Evolutionary conservation across 495 filamentous ascomycete genomes (phyloP).

Genomic region (Monascus purpureus): DNA sequence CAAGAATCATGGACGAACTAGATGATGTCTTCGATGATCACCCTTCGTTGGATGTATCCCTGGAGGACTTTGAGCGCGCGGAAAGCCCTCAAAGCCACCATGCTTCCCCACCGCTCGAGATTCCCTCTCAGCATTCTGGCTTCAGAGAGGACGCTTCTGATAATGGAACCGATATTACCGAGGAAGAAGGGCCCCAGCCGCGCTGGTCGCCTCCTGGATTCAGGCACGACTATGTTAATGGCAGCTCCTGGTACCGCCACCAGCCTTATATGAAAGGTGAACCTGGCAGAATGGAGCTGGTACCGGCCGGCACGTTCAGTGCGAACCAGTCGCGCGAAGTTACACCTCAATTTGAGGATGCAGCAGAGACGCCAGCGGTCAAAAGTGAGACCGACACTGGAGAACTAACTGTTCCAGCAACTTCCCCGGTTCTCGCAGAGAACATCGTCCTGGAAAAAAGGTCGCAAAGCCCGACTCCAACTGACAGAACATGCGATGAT

Average conservation of each 20-base stretch:
- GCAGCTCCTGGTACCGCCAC: slow-evolving; percentile 49
- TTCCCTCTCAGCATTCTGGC: slow-evolving; percentile 64
- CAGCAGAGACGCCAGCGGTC: slow-evolving; percentile 23
- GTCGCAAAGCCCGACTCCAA: slow-evolving; percentile 34
- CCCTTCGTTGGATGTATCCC: slow-evolving; percentile 54
- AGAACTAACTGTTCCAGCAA: slow-evolving; percentile 43
- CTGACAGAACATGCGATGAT: slow-evolving; percentile 11
- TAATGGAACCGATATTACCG: slow-evolving; percentile 22
- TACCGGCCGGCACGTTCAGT: slow-evolving; percentile 29
- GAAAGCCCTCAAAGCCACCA: slow-evolving; percentile 24
- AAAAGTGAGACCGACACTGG: slow-evolving; percentile 21
- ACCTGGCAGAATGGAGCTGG: slow-evolving; percentile 20
- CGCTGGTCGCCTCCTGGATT: slow-evolving; percentile 49
- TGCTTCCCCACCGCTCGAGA: slow-evolving; percentile 39
- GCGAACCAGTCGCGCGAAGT: slow-evolving; percentile 37
- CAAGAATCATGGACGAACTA: slow-evolving; percentile 34
- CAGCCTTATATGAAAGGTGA: slow-evolving; percentile 29
- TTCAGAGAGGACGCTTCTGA: slow-evolving; percentile 55
- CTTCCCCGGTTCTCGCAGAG: slow-evolving; percentile 38
- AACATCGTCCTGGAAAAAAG: slow-evolving; percentile 38
- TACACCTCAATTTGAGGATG: slow-evolving; percentile 44
- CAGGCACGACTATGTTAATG: slow-evolving; percentile 29
- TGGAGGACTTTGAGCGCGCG: slow-evolving; percentile 59
- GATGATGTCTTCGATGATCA: slow-evolving; percentile 49
- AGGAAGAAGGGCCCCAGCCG: not conserved